Percentiles rank a stretch among this genome's conserved stretches.
These are phyloP conservation scores for Farysia itapuensis DNA, from an alignment of 1,284 basidiomycete genomes.

Conservation along the genomic window DNA sequence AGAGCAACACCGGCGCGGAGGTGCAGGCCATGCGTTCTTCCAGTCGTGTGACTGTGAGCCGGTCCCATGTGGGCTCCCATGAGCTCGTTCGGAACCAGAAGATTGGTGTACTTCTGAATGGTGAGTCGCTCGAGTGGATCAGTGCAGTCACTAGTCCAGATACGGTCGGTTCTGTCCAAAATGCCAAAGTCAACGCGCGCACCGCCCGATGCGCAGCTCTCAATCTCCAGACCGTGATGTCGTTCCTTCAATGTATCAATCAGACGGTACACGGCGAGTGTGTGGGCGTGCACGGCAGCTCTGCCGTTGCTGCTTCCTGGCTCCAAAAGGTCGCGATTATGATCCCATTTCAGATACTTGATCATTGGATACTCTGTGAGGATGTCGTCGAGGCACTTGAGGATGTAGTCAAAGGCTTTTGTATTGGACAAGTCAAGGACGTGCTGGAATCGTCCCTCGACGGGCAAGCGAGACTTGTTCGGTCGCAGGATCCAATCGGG, in stretches of 20 bases:
- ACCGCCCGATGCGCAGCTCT: constrained; percentile 7
- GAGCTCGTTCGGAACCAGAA: neutral
- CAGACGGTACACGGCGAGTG: constrained; percentile 2
- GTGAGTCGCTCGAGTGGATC: constrained; percentile 3
- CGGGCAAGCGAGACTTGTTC: neutral
- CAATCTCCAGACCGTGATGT: constrained; percentile 6
- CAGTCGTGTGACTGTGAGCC: neutral
- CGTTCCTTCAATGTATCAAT: constrained; percentile 1
- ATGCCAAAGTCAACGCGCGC: constrained; percentile 7
- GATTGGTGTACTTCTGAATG: constrained; percentile 1
- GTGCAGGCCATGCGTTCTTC: constrained; percentile 1
- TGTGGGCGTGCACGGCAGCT: constrained; percentile 3
- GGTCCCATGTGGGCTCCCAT: constrained; percentile 1
- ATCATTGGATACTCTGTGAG: constrained; percentile 6
- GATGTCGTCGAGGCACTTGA: constrained; percentile 4
- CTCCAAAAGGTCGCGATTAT: constrained; percentile 6
- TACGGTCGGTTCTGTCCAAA: constrained; percentile 3
- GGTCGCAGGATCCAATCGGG: constrained; percentile 2
- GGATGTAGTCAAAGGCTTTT: constrained; percentile 6
- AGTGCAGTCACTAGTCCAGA: constrained; percentile 5
- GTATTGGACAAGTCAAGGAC: constrained; percentile 6
- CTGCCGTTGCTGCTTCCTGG: neutral
- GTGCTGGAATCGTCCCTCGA: neutral
- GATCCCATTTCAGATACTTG: constrained; percentile 8
- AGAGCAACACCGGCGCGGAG: neutral